phyloP scores from a whole-genome alignment of 257 asterid genomes.

The Ajuga chamaepitys region DNA sequence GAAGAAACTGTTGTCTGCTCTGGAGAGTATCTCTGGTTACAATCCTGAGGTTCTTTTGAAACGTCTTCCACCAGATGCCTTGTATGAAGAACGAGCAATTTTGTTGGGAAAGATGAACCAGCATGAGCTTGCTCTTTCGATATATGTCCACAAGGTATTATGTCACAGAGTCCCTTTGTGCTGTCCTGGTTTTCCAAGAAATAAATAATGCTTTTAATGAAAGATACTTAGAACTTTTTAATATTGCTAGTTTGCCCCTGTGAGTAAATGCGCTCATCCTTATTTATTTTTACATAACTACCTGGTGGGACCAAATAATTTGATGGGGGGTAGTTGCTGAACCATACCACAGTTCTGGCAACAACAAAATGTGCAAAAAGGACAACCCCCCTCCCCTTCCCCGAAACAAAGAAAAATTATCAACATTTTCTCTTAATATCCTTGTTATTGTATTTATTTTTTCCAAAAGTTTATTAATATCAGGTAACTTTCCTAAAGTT shows the following conservation, averaged over 20 bases:
- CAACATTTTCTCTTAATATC: not conserved
- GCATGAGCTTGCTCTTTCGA: conserved; percentile 91
- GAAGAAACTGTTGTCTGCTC: conserved; percentile 82
- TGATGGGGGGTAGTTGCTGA: no score
- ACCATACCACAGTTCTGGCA: no score
- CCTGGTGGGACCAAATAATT: no score
- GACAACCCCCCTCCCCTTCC: not conserved
- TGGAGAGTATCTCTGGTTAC: conserved; percentile 84
- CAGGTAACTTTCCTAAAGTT: not conserved
- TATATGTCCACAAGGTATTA: conserved; percentile 85
- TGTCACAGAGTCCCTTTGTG: not conserved
- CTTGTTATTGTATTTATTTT: not conserved
- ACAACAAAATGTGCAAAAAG: no score
- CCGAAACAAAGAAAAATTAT: not conserved
- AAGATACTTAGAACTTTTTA: conserved; percentile 4
- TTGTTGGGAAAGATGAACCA: conserved; percentile 93
- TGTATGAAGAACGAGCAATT: conserved; percentile 90
- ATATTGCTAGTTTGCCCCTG: not conserved
- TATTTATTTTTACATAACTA: no score
- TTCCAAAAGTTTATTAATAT: not conserved
- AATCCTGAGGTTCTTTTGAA: conserved; percentile 68
- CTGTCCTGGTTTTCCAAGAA: conserved; percentile 9
- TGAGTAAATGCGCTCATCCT: no score
- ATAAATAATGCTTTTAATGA: not conserved
- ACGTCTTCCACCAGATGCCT: conserved; percentile 83